Base-by-base conservation (phyloP, 176 grass and related monocot species). In the Puya raimondii region DNA sequence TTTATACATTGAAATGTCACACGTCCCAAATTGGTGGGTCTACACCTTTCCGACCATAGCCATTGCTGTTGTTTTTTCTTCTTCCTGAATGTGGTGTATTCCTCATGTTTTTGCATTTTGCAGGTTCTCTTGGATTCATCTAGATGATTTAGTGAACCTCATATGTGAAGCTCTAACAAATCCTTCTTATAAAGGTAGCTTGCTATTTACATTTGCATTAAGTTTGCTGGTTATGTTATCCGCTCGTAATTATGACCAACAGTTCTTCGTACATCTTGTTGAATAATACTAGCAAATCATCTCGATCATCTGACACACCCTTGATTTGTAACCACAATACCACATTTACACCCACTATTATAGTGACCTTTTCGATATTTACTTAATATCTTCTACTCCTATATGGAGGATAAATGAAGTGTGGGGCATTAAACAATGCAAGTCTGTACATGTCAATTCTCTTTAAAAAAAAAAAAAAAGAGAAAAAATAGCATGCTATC, bases 81-180 rank as follows among this genome's bases (percentile, higher is more conserved):
- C 6, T 49, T 51, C 53, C 47, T 17, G 26, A 20, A 23, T 49
- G 17, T 10, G 53, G 12, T 42, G 13, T 48, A 56, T 58, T 42
- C 10, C 17, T 22, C 15, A n/a, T 77, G 17, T 50, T 18, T 69
- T 20, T 3, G 21, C 21, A 14, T 56, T 53, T 66, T 79, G 9
- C 66, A 95, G 91, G 93, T 96, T 96, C 81, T 92, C 93, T 23
- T 96, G 93, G 93, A 96, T 96, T 65, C 93, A 96, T 80, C n/a
- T 92, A 2, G 93, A 96, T 57, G 93, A 96, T 63, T 56, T 96
- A 49, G 93, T 96, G 74, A 80, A 89, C 65, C 93, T 92, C 47
- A 90, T 96, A 71, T 96, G 76, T 9, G 86, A 92, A 81, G 88
- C 88, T 75, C 69, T 96, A 4, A 80, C 4, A 70, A 96, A 96